These are phyloP conservation scores for Kwoniella newhampshirensis DNA, from an alignment of 768 basidiomycete species.

Conservation along the genomic window DNA sequence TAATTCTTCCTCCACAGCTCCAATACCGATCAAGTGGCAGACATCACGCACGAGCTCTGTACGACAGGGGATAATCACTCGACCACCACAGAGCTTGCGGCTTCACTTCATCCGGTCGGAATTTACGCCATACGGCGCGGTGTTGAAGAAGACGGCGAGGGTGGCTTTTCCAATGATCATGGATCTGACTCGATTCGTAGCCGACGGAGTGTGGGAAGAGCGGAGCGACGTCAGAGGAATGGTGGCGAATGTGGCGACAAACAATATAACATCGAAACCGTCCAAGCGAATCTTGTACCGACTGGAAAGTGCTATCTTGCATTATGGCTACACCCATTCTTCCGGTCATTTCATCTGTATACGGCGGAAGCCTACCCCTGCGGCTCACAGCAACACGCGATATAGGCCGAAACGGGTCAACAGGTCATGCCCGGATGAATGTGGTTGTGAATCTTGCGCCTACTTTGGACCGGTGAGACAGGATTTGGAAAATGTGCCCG, in stretches of 20 bases:
- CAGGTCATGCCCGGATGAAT: slow-evolving; percentile 58
- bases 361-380: slow-evolving; percentile 67
- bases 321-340: slow-evolving; percentile 80
- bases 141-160: slow-evolving; percentile 78
- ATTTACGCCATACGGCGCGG: slow-evolving; percentile 68
- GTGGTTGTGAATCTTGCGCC: slow-evolving; percentile 58
- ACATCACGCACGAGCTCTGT: slow-evolving; percentile 31
- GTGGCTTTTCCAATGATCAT: slow-evolving; percentile 83
- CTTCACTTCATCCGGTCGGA: slow-evolving; percentile 91
- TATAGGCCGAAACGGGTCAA: slow-evolving; percentile 55
- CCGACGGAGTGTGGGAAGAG: slow-evolving; percentile 41
- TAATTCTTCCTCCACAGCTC: slow-evolving; percentile 7
- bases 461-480: slow-evolving; percentile 63
- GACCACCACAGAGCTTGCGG: slow-evolving; percentile 82
- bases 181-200: slow-evolving; percentile 74
- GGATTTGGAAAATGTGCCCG: slow-evolving; percentile 42
- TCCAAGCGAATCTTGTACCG: slow-evolving; percentile 70
- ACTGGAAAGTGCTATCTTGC: slow-evolving; percentile 80
- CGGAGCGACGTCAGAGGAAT: slow-evolving; percentile 12
- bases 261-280: neutral
- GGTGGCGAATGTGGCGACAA: neutral
- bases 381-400: slow-evolving; percentile 33
- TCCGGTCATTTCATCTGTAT: slow-evolving; percentile 95
- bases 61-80: slow-evolving; percentile 41
- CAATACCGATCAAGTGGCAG: slow-evolving; percentile 46